Evolutionary conservation across 2,329 filamentous ascomycete species (phyloP).

Genomic region (Ascomycota sp.): DNA sequence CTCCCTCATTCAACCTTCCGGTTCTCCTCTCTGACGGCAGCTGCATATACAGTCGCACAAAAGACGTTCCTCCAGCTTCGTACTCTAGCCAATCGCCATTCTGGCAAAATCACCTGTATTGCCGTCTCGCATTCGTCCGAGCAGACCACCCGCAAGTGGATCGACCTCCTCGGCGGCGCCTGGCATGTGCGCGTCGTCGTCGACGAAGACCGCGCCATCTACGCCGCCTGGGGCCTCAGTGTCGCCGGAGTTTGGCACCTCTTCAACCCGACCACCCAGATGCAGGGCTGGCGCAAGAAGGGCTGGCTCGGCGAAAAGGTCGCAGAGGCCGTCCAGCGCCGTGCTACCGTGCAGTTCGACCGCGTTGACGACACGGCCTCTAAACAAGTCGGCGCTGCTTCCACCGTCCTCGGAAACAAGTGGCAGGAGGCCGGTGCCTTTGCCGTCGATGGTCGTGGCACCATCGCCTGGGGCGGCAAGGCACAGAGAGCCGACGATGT

Average conservation of each 20-base stretch:
- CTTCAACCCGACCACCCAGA: slow-evolving; percentile 30
- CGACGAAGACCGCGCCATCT: slow-evolving; percentile 34
- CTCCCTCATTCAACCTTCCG: slow-evolving; percentile 1
- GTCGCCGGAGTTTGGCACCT: slow-evolving; percentile 28
- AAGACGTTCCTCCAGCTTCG: slow-evolving; percentile 36
- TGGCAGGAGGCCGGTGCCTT: slow-evolving; percentile 34
- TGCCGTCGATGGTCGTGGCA: slow-evolving; percentile 26
- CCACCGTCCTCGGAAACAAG: slow-evolving; percentile 30
- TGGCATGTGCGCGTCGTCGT: slow-evolving; percentile 32
- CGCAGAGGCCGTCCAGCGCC: slow-evolving; percentile 22
- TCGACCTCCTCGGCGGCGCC: slow-evolving; percentile 34
- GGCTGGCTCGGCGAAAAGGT: slow-evolving; percentile 32
- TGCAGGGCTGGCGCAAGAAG: slow-evolving; percentile 31
- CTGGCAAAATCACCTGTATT: slow-evolving; percentile 28
- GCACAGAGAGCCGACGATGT: slow-evolving; percentile 26
- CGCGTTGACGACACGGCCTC: neutral
- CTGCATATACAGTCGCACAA: slow-evolving; percentile 23
- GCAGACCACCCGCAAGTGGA: slow-evolving; percentile 34
- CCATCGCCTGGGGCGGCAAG: slow-evolving; percentile 29
- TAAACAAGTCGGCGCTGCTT: slow-evolving; percentile 12
- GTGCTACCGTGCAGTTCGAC: slow-evolving; percentile 10
- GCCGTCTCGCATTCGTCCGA: slow-evolving; percentile 38
- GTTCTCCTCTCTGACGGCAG: neutral
- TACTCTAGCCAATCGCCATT: slow-evolving; percentile 29
- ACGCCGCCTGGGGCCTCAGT: slow-evolving; percentile 39